Evolutionary conservation across 306 rosid genomes (phyloP).

Genomic region (Ceratonia siliqua): DNA sequence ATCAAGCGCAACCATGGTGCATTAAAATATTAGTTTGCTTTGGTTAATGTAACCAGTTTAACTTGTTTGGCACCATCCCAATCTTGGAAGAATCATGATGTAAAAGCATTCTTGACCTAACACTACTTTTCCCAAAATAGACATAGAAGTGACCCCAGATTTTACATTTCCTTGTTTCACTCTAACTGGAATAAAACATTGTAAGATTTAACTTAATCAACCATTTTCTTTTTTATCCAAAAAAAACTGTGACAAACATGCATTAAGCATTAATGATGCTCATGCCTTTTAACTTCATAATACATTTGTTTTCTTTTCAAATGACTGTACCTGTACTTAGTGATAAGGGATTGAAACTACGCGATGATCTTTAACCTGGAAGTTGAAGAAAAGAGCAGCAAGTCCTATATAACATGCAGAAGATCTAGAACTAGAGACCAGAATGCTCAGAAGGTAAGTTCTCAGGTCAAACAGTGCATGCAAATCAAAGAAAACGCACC

Average conservation of each 20-base stretch:
- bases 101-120: too few relatives aligned
- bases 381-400: slow-evolving; percentile 31
- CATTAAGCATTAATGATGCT: slow-evolving; percentile 7
- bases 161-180: slow-evolving; percentile 10
- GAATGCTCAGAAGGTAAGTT: slow-evolving; percentile 10
- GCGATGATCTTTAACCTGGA: slow-evolving; percentile 92
- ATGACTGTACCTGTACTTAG: slow-evolving; percentile 70
- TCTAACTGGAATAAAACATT: slow-evolving; percentile 28
- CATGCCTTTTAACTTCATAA: neutral
- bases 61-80: too few relatives aligned
- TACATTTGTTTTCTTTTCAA: neutral
- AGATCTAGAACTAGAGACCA: slow-evolving; percentile 16
- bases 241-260: neutral
- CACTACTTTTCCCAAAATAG: too few relatives aligned
- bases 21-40: too few relatives aligned
- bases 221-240: neutral
- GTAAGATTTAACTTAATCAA: slow-evolving; percentile 7
- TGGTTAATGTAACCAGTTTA: too few relatives aligned
- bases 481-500: slow-evolving; percentile 25
- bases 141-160: neutral
- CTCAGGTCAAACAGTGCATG: slow-evolving; percentile 17
- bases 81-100: too few relatives aligned
- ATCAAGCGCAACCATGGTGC: too few relatives aligned
- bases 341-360: slow-evolving; percentile 74
- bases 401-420: slow-evolving; percentile 24